These are phyloP conservation scores for Pythium aristosporum DNA, from an alignment of 352 stramenopile species.

Conservation along the genomic window DNA sequence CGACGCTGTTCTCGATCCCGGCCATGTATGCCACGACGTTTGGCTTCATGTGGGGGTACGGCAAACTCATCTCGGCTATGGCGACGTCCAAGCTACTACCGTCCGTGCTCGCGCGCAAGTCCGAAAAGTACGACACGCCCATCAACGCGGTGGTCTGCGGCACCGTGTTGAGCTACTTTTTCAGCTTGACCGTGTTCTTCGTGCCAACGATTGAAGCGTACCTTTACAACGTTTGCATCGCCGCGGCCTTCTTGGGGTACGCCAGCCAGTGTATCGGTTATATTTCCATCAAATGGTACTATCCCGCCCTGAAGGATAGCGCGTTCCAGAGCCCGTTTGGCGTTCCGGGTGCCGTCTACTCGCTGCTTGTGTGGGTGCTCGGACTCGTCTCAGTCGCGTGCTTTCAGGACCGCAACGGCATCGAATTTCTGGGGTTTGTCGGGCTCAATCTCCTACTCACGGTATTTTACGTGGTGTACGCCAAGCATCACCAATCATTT, in stretches of 20 bases:
- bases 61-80: constrained; percentile 28
- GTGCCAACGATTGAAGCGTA: constrained; percentile 24
- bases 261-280: constrained; percentile 35
- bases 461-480: constrained; percentile 31
- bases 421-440: constrained; percentile 20
- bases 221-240: constrained; percentile 30
- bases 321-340: constrained; percentile 31
- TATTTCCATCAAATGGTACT: constrained; percentile 29
- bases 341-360: constrained; percentile 30
- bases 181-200: constrained; percentile 29
- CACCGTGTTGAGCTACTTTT: constrained; percentile 24
- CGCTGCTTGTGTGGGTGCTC: constrained; percentile 31
- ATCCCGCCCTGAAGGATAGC: constrained; percentile 17
- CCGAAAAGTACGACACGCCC: constrained; percentile 29
- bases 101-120: constrained; percentile 13
- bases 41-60: constrained; percentile 37
- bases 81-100: constrained; percentile 30
- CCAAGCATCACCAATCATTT: constrained; percentile 31
- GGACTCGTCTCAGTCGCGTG: constrained; percentile 25
- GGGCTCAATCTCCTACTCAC: constrained; percentile 15
- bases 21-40: constrained; percentile 34
- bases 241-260: constrained; percentile 30
- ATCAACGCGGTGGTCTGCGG: constrained; percentile 27
- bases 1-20: constrained; percentile 34
- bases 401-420: constrained; percentile 27